Conservation (phyloP, 2,329 filamentous ascomycete species). For the Alternaria brassicae region DNA sequence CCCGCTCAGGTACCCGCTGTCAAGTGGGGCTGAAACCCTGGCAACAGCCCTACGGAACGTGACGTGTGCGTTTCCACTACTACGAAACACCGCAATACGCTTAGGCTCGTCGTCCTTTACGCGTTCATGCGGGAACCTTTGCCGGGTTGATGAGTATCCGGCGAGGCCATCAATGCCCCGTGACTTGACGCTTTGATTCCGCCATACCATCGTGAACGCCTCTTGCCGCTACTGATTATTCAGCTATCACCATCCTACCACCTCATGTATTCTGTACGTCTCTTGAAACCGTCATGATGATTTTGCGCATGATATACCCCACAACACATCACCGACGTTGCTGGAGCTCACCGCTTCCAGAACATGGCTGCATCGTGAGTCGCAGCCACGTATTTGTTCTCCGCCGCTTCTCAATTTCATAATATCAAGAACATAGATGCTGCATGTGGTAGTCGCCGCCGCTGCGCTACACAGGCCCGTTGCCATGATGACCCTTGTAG, state of each 20-base stretch:
- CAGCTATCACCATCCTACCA: background rate
- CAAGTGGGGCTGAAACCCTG: slow-evolving; percentile 16
- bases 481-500: background rate
- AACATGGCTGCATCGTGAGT: background rate
- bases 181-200: background rate
- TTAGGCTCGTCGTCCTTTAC: background rate
- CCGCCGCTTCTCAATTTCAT: background rate
- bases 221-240: background rate
- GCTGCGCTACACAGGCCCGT: background rate
- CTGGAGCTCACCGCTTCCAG: slow-evolving; percentile 6
- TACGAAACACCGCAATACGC: slow-evolving; percentile 8
- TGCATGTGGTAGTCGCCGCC: background rate
- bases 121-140: background rate
- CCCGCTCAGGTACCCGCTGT: slow-evolving; percentile 12
- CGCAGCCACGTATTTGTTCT: background rate
- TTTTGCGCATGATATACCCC: background rate
- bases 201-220: background rate
- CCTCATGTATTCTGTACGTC: background rate
- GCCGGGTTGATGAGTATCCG: background rate
- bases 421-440: background rate
- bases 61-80: slow-evolving; percentile 14
- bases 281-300: background rate
- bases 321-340: slow-evolving; percentile 3
- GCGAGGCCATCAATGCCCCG: background rate
- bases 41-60: slow-evolving; percentile 16